Base-by-base conservation (phyloP, 768 basidiomycete species). In the Lanmaoa pseudosensibilis region DNA sequence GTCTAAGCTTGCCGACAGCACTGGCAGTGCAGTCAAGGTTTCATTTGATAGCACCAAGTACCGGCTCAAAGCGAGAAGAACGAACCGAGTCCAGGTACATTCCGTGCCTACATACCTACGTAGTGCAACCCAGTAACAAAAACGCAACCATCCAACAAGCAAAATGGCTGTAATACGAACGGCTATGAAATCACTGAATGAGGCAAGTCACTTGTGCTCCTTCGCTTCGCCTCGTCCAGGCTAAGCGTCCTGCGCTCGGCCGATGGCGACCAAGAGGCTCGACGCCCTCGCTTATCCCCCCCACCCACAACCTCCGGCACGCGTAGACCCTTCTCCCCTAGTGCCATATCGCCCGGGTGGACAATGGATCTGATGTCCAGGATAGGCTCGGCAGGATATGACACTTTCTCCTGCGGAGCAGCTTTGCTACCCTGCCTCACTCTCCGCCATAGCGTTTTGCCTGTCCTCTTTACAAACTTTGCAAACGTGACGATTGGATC, bases 111-210 rank as follows among this genome's bases (percentile, higher is more conserved):
- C 21, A 34, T 25, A 11, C 5, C 36, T 38, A 49, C 45, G 18
- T 27, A 13, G 19, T 33, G 13, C 19, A 46, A 25, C 36, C 21
- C 16, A 12, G 23, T 18, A 21, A 46, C 12, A 52, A 25, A 34
- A 6, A 15, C 2, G 5, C 13, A 41, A 50, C 32, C 9, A 18
- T 18, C 30, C 15, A 27, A 34, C 16, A 36, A 44, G 13, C 3
- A 49, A 25, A 25, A n/a, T 23, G 37, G 48, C n/a, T 15, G 19
- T 23, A 19, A 38, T 21, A 50, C 18, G 4, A 16, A 37, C 27
- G 21, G 21, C 47, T 90, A 90, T 86, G 92, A 89, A 90, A 90
- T n/a, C 44, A 21, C 90, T 90, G 89, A 89, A 41, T 53, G 15
- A 5, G 61, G 40, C 47, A 65, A 23, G 47, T 63, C 70, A 7